Evolutionary conservation across 805 yeast genomes (phyloP).

Genomic region (Lachancea waltii): DNA sequence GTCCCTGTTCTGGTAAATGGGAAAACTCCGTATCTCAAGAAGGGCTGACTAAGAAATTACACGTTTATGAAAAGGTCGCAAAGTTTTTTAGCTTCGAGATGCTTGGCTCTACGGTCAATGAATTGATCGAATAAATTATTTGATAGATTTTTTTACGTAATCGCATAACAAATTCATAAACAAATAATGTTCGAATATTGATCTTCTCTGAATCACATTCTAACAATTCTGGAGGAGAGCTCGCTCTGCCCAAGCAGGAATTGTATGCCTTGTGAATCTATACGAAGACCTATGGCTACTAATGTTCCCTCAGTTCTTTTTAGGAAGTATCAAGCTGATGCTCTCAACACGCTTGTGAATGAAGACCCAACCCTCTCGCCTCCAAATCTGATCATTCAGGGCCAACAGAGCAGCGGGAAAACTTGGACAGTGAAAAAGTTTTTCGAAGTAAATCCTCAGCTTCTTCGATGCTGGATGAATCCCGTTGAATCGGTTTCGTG

Average conservation of each 20-base stretch:
- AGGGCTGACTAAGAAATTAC: conserved; percentile 40
- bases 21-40: conserved; percentile 44
- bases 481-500: conserved; percentile 30
- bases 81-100: conserved; percentile 53
- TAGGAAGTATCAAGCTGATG: conserved; percentile 23
- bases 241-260: no score
- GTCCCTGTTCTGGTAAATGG: conserved; percentile 90
- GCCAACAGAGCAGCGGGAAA: conserved; percentile 29
- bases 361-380: conserved; percentile 19
- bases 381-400: conserved; percentile 25
- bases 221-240: no score
- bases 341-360: conserved; percentile 19
- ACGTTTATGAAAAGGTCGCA: conserved; percentile 53
- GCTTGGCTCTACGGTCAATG: conserved; percentile 31
- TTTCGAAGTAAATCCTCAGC: conserved; percentile 14
- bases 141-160: no score
- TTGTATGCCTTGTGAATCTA: no score
- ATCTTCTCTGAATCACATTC: no score
- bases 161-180: no score
- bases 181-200: no score
- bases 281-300: conserved; percentile 1
- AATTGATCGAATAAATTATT: conserved; percentile 2
- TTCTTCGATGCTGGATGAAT: conserved; percentile 18
- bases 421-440: conserved; percentile 19
- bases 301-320: conserved; percentile 7